Evolutionary conservation across 768 basidiomycete species (phyloP).

Genomic region (Podaxis carcinomalis): DNA sequence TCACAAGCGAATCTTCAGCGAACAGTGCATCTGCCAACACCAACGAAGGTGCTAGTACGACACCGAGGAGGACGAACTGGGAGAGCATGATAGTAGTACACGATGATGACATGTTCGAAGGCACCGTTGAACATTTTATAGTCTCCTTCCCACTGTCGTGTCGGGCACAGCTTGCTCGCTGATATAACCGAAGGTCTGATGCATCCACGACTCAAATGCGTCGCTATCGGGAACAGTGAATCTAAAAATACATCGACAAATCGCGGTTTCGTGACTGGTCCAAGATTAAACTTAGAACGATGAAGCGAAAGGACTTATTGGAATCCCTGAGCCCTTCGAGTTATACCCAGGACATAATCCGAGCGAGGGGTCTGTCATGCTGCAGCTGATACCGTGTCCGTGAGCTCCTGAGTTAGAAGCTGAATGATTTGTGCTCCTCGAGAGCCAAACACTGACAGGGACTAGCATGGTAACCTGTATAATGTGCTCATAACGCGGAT

Average conservation of each 20-base stretch:
- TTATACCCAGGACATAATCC: neutral
- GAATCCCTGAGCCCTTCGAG: neutral
- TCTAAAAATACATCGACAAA: neutral
- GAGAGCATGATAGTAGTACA: neutral
- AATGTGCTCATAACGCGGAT: no score
- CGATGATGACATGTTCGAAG: neutral
- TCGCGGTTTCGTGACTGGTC: neutral
- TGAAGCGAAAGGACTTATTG: neutral
- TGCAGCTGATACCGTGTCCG: no score
- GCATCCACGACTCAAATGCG: neutral
- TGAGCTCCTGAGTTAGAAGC: no score
- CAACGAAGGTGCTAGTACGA: constrained; percentile 36
- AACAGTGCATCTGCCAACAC: constrained; percentile 40
- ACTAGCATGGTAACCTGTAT: no score
- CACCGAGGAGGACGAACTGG: neutral
- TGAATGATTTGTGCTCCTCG: no score
- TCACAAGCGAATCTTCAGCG: constrained; percentile 54
- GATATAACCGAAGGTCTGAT: neutral
- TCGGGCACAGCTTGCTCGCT: constrained; percentile 4
- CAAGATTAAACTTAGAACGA: neutral
- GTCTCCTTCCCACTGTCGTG: neutral
- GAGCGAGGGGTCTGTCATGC: no score
- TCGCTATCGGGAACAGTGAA: neutral
- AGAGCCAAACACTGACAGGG: no score
- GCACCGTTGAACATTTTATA: neutral